Base-by-base conservation (phyloP, 768 basidiomycete species). In the Podaxis pistillaris region DNA sequence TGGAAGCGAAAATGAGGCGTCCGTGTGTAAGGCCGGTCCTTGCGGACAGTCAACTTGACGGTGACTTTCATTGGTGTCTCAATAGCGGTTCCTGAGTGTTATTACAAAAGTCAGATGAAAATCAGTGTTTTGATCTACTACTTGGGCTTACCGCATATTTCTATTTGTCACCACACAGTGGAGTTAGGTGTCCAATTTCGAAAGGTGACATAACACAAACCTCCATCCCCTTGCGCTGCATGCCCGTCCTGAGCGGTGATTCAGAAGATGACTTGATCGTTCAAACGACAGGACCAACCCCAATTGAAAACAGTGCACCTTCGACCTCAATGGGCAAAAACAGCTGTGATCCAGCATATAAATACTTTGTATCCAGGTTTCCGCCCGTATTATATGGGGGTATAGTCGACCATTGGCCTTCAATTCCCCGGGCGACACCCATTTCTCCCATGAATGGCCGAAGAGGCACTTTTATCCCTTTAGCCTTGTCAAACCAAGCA, bases 191-290 rank as follows among this genome's bases (percentile, higher is more conserved):
- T 38, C 36, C 52, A 56, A 12, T 12, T 17, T 19, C 26, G 54
- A 40, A 19, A 24, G 15, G 17, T 33, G 56, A 37, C 19, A 50
- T 50, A 22, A 50, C 26, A 70, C 81, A 62, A 60, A 83, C 86
- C 86, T 70, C 86, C 86, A 67, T 87, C 86, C 6, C 86, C 86
- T 72, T 87, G 86, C 9, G 82, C 85, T 3, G 86, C 86, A 70
- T 87, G 86, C 4, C 86, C 86, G 63, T 88, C 86, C 85, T 86
- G 52, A 7, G 40, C 17, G n/a, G 1, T 38, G 19, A 33, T 19
- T 53, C n/a, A 65, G 58, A 44, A 51, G 51, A 49, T 22, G 46
- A 36, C 41, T 50, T 30, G 7, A 40, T 17, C 24, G 17, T 5
- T 17, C 33, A 63, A n/a, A 44, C 30, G 4, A 24, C 38, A 57